Evolutionary conservation across 345 rosid genomes (phyloP).

Genomic region (Populus simonii): DNA sequence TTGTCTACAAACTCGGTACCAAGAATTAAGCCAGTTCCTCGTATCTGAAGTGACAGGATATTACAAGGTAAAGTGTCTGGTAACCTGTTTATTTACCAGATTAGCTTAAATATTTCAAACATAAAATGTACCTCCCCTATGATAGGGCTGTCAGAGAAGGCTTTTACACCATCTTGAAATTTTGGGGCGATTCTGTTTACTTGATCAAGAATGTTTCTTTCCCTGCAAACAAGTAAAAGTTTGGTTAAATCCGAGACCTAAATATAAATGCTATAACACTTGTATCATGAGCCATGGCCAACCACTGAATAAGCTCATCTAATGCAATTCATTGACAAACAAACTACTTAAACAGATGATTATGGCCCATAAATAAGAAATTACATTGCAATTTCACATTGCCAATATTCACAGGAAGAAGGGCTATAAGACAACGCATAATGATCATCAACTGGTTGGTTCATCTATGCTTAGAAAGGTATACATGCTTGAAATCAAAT

Average conservation of each 20-base stretch:
- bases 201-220: conserved; percentile 62
- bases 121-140: conserved; percentile 69
- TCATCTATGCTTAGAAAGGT: not conserved
- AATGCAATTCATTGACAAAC: not conserved
- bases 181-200: conserved; percentile 57
- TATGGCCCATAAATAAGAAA: not conserved
- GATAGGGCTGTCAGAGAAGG: conserved; percentile 74
- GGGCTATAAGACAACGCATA: not conserved
- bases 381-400: not conserved
- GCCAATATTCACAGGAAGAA: not conserved
- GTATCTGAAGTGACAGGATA: conserved; percentile 50
- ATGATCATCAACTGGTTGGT: not conserved
- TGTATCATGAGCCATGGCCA: not conserved
- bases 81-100: not conserved
- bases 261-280: not conserved
- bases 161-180: conserved; percentile 89
- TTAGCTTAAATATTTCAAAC: not conserved
- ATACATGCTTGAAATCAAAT: not conserved
- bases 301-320: not conserved
- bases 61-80: conserved; percentile 2
- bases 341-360: not conserved
- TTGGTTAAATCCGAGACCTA: not conserved
- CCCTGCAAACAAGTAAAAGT: conserved; percentile 39
- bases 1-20: conserved; percentile 85
- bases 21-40: conserved; percentile 89